Conservation (phyloP, 1,284 basidiomycete species). For the Gymnopus androsaceus region DNA sequence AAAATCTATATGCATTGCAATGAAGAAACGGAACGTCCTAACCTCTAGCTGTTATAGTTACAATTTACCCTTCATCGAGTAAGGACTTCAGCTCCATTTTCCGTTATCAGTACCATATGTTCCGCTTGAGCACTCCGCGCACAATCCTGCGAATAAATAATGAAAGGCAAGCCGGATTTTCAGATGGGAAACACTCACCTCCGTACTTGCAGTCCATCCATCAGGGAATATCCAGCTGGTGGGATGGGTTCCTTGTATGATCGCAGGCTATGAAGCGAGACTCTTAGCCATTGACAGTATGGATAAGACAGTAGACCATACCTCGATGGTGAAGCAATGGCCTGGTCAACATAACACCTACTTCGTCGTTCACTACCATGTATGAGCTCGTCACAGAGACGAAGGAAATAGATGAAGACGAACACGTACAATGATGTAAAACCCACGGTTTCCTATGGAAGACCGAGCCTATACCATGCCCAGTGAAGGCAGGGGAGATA, state of each 20-base stretch:
- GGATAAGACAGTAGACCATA: conserved; percentile 26
- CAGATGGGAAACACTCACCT: conserved; percentile 45
- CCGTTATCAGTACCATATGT: conserved; percentile 84
- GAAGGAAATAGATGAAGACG: conserved; percentile 8
- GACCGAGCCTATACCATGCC: conserved; percentile 84
- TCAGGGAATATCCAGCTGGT: conserved; percentile 80
- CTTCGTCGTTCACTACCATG: conserved; percentile 71
- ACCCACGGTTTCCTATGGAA: conserved; percentile 91
- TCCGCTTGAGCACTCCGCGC: conserved; percentile 84
- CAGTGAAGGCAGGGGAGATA: conserved; percentile 76
- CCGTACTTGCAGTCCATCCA: conserved; percentile 86
- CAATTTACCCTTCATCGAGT: too few species aligned
- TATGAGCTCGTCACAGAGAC: not conserved
- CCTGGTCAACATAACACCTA: conserved; percentile 78
- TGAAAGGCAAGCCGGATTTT: not conserved
- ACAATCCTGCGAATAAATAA: conserved; percentile 47
- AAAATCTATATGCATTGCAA: too few species aligned
- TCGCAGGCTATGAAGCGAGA: conserved; percentile 57
- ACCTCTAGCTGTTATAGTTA: too few species aligned
- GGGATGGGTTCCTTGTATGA: conserved; percentile 74
- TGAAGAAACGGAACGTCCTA: too few species aligned
- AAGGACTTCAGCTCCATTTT: conserved; percentile 66
- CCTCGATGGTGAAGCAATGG: conserved; percentile 89
- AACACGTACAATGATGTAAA: conserved; percentile 53
- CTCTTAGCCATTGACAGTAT: not conserved